Base-by-base conservation (phyloP, 2,329 filamentous ascomycete species). In the Waltergamsia citrina region DNA sequence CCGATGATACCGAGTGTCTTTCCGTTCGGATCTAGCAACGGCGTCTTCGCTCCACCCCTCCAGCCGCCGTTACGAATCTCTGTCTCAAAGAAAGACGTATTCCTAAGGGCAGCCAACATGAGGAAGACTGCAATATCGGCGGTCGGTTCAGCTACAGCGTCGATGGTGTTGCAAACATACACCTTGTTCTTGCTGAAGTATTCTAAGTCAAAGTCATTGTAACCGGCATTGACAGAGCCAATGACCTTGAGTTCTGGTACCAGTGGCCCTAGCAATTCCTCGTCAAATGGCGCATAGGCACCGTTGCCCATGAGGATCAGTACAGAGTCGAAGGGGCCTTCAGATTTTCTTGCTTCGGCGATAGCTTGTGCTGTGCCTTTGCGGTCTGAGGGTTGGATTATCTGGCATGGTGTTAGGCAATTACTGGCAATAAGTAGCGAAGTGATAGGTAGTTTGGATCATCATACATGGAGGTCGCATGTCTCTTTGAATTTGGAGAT, bases 101-200 rank as follows among this genome's bases (percentile, higher is more conserved):
- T 63, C 35, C 65, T 60, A 34, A 72, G 42, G 3, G 59, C 46
- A 6, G 45, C 50, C n/a, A 54, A 33, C 0, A 34, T 46, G 6
- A 55, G 35, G 26, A 55, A 53, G 6, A 53, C 43, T 32, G 66
- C 63, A 56, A 67, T 63, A 28, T 67, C 63, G 1, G 63, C 63
- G 0, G 62, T 67, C 1, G 67, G 65, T 37, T 74, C 63, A 1
- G 67, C 62, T 4, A 67, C 67, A 1, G 67, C 69, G 41, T 74
- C 60, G 3, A 65, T 53, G 0, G 62, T 60, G 39, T 70, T 73
- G 49, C 68, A 74, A 45, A 74, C 73, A 41, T 56, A 63, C 34
- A 74, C 58, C 16, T 53, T 54, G n/a, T 54, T 43, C n/a, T 40
- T 35, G 1, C 56, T 54, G 51, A 65, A 58, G 54, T 56, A 63